These are phyloP conservation scores for Fusarium oxysporum DNA, from an alignment of 2,329 filamentous ascomycete species.

Conservation along the genomic window DNA sequence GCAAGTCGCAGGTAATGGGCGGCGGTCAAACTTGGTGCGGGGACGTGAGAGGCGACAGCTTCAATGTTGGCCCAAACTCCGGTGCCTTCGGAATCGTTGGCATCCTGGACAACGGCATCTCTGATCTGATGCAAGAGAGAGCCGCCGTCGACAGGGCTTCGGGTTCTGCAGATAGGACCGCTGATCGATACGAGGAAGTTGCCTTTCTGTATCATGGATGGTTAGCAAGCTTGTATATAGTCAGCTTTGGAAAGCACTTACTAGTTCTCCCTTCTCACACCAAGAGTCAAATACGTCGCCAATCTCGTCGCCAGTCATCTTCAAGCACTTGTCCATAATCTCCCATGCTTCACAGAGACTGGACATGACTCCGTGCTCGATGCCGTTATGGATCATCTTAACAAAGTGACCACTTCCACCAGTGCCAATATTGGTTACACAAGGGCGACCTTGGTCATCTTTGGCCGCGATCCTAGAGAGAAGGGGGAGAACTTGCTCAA, in stretches of 20 bases:
- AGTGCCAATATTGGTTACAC: conserved; percentile 69
- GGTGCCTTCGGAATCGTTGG: conserved; percentile 74
- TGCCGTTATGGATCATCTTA: conserved; percentile 82
- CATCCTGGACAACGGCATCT: conserved; percentile 79
- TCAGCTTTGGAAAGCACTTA: background rate
- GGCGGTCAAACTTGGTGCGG: conserved; percentile 71
- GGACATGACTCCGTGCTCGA: conserved; percentile 78
- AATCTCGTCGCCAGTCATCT: conserved; percentile 70
- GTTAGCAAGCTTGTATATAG: background rate
- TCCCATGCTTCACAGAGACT: conserved; percentile 73
- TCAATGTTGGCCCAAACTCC: conserved; percentile 74
- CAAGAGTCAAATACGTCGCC: conserved; percentile 69
- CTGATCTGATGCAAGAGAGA: conserved; percentile 71
- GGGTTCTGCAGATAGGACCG: conserved; percentile 67
- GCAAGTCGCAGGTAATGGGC: conserved; percentile 73
- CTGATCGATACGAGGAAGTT: conserved; percentile 74
- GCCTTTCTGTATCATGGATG: conserved; percentile 43
- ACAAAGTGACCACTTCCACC: conserved; percentile 77
- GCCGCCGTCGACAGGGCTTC: conserved; percentile 52
- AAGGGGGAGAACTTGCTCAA: conserved; percentile 71
- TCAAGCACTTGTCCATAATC: conserved; percentile 69
- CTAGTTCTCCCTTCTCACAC: conserved; percentile 68
- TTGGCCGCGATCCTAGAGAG: conserved; percentile 72
- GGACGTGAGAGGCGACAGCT: conserved; percentile 70
- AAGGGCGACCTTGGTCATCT: conserved; percentile 66